Evolutionary conservation across 441 rosid genomes (phyloP).

Genomic region (Croton laevigatus): DNA sequence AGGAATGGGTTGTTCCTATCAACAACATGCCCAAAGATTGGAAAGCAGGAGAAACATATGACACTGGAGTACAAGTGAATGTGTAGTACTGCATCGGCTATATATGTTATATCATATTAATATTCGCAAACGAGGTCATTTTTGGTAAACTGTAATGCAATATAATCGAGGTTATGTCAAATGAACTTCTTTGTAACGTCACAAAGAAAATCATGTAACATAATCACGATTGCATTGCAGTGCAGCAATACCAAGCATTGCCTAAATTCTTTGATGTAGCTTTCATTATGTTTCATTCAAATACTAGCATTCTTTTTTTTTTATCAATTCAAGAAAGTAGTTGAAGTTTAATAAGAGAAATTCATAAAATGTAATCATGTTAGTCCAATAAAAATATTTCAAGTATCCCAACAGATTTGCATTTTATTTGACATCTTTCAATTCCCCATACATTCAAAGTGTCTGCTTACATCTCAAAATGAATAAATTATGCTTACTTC

Average conservation of each 20-base stretch:
- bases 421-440: background rate
- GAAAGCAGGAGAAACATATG: conserved; percentile 59
- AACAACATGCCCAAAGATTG: conserved; percentile 55
- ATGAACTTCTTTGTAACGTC: no score
- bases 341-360: conserved; percentile 6
- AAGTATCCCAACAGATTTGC: background rate
- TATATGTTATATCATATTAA: conserved; percentile 8
- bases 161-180: no score
- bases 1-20: conserved; percentile 56
- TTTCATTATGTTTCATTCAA: conserved; percentile 15
- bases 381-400: conserved; percentile 9
- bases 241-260: no score
- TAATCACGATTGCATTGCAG: no score
- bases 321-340: background rate
- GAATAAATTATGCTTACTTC: conserved; percentile 5
- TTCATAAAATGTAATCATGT: conserved; percentile 23
- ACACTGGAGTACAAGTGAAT: conserved; percentile 56
- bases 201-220: no score
- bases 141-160: no score
- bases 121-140: background rate
- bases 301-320: conserved; percentile 5
- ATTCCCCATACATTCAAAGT: background rate
- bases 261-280: conserved; percentile 8
- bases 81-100: conserved; percentile 10
- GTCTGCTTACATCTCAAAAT: no score